Conservation (phyloP, 768 basidiomycete genomes). For the Tricholoma sp. region DNA sequence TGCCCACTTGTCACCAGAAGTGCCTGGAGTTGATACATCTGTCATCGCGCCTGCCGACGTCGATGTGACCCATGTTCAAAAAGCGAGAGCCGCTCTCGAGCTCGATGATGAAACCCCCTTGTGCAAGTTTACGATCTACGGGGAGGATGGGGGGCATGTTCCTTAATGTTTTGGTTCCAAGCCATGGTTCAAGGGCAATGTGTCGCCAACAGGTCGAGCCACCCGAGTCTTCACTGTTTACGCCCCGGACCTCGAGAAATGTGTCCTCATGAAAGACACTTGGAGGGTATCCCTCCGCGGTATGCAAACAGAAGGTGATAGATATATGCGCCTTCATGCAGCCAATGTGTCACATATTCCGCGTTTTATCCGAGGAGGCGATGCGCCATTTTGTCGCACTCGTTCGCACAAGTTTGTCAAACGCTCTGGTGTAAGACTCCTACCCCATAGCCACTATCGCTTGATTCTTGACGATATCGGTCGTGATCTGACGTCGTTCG, state of each 20-base stretch:
- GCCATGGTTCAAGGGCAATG: neutral
- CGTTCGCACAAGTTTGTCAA: neutral
- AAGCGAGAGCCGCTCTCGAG: conserved; percentile 1
- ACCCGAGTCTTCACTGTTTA: neutral
- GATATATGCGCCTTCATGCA: neutral
- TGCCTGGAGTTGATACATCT: conserved; percentile 9
- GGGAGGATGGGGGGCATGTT: neutral
- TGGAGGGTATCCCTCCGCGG: neutral
- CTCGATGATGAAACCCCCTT: conserved; percentile 14
- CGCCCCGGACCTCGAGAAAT: neutral
- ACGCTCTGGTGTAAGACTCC: neutral
- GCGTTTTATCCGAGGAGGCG: neutral
- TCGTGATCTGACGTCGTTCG: conserved; percentile 1
- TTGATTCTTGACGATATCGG: neutral
- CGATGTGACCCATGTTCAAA: neutral
- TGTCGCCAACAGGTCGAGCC: neutral
- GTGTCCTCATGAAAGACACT: neutral
- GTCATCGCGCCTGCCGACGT: conserved; percentile 11
- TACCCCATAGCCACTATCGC: conserved; percentile 4
- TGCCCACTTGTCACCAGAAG: neutral
- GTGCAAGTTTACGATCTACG: conserved; percentile 8
- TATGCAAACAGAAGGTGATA: neutral
- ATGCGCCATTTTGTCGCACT: neutral
- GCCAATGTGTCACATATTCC: neutral
- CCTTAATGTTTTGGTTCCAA: neutral